Conservation (phyloP, 768 basidiomycete genomes). For the Suillus clintonianus region DNA sequence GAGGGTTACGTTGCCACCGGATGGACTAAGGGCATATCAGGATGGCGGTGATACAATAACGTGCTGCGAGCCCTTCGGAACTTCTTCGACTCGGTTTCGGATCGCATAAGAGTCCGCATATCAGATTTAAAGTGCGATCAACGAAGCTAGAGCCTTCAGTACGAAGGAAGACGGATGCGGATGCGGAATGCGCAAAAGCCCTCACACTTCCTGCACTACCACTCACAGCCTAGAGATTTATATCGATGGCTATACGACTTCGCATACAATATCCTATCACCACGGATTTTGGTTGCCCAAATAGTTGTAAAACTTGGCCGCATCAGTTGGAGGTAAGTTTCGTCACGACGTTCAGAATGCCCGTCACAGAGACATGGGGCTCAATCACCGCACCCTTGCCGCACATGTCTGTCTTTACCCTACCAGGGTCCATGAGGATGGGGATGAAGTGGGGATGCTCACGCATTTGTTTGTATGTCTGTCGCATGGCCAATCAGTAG, state of each 20-base stretch:
- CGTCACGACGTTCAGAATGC: constrained; percentile 17
- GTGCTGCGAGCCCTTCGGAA: no score
- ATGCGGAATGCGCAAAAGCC: background rate
- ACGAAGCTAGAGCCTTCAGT: background rate
- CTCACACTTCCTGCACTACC: background rate
- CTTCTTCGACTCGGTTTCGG: background rate
- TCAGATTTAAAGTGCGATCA: background rate
- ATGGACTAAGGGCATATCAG: background rate
- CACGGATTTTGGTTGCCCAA: constrained; percentile 7
- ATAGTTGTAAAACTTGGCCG: constrained; percentile 14
- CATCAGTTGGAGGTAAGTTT: constrained; percentile 1
- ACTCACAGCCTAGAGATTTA: background rate
- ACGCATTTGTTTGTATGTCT: constrained; percentile 15
- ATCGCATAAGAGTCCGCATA: background rate
- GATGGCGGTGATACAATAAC: background rate
- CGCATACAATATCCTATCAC: background rate
- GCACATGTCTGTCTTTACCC: constrained; percentile 69
- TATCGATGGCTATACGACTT: background rate
- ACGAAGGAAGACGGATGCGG: background rate
- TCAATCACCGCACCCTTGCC: constrained; percentile 32
- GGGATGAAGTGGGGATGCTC: constrained; percentile 13
- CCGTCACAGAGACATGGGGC: constrained; percentile 29
- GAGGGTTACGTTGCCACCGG: background rate
- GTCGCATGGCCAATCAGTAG: no score
- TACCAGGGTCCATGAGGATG: constrained; percentile 92